Conservation (phyloP, 176 grass and related monocot species). For the Triticum urartu region DNA sequence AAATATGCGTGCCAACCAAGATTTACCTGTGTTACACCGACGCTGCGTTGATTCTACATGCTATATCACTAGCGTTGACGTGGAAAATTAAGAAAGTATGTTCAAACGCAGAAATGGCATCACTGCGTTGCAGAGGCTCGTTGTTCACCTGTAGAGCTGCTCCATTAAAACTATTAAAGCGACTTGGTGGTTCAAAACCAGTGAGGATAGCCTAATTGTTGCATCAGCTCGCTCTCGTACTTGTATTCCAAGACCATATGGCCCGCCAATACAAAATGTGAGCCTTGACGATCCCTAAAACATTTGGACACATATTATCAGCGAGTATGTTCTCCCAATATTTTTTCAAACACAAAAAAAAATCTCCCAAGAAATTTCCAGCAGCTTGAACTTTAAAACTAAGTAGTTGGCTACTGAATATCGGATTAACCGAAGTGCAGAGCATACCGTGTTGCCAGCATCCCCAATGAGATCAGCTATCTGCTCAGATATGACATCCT, state of each 20-base stretch:
- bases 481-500: constrained; percentile 73
- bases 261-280: constrained; percentile 88
- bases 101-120: constrained; percentile 7
- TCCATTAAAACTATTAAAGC: constrained; percentile 91
- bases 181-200: constrained; percentile 93
- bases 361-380: not conserved
- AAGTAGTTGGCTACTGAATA: not conserved
- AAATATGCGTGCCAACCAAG: not conserved
- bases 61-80: not conserved
- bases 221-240: constrained; percentile 65
- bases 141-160: constrained; percentile 81
- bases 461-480: constrained; percentile 87
- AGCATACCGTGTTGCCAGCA: constrained; percentile 66
- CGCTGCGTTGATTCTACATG: too few relatives aligned
- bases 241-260: constrained; percentile 72
- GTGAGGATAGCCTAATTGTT: constrained; percentile 69
- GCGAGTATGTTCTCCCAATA: not conserved
- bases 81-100: not conserved
- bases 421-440: not conserved
- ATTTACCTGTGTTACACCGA: not conserved
- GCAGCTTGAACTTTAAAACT: not conserved
- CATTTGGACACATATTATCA: constrained; percentile 5
- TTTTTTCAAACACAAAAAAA: too few relatives aligned
- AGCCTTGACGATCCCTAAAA: constrained; percentile 65
- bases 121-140: not conserved